These are phyloP conservation scores for Xylaria sp. DNA, from an alignment of 495 filamentous ascomycete species.

Conservation along the genomic window DNA sequence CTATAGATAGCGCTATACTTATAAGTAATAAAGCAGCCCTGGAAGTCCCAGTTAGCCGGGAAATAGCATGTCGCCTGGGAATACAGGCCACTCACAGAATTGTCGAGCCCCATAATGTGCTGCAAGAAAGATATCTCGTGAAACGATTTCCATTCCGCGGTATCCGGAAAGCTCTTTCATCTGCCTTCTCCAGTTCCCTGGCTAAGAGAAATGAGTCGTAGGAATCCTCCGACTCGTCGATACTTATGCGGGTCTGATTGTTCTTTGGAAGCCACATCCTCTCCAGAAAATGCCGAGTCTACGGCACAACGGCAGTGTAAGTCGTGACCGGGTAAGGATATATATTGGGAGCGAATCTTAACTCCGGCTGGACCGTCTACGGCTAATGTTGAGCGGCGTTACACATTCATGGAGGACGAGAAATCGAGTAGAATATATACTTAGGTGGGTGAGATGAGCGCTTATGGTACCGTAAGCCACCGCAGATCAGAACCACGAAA, in stretches of 20 bases:
- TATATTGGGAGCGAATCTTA: not conserved
- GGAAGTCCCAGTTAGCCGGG: slow-evolving; percentile 29
- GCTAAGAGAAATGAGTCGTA: slow-evolving; percentile 10
- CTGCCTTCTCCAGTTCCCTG: slow-evolving; percentile 15
- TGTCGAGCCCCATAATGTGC: slow-evolving; percentile 38
- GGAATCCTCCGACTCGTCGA: not conserved
- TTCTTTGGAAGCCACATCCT: slow-evolving; percentile 15
- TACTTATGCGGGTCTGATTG: not conserved
- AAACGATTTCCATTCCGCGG: not conserved
- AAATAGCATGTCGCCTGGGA: slow-evolving; percentile 2
- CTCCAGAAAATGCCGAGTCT: not conserved
- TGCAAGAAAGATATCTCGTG: slow-evolving; percentile 10
- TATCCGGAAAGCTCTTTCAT: not conserved
- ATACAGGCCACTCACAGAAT: slow-evolving; percentile 41
- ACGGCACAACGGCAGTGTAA: not conserved
- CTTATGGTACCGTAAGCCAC: not conserved
- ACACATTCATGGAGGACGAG: not conserved
- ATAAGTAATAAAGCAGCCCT: slow-evolving; percentile 44
- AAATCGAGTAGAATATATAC: not conserved
- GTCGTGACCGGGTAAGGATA: not conserved
- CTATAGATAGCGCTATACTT: slow-evolving; percentile 58
- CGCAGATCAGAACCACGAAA: not conserved
- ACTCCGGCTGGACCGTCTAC: not conserved
- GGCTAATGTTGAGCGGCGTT: not conserved
- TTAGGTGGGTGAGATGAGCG: not conserved